Evolutionary conservation across 169 alveolate species (phyloP).

Genomic region (Fabrea salina): DNA sequence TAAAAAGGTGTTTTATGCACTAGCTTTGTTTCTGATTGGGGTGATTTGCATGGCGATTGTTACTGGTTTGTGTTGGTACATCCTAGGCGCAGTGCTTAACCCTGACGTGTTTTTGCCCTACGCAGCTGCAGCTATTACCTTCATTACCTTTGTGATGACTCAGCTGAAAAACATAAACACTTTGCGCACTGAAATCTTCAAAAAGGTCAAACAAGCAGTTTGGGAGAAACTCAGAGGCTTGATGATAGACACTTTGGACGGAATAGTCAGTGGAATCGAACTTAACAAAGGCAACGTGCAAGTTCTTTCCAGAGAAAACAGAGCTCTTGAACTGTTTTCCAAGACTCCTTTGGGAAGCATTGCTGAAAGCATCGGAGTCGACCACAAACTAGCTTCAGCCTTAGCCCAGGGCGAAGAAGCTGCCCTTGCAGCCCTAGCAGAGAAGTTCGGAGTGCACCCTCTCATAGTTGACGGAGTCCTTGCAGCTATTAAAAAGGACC

Average conservation of each 20-base stretch:
- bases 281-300: not conserved
- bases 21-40: not conserved
- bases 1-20: not conserved
- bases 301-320: not conserved
- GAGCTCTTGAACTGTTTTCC: not conserved
- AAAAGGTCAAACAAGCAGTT: not conserved
- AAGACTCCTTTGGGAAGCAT: not conserved
- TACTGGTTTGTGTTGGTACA: constrained; percentile 39
- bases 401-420: not conserved
- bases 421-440: not conserved
- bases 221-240: not conserved
- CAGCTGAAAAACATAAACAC: not conserved
- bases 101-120: constrained; percentile 56
- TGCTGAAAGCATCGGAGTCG: not conserved
- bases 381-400: not conserved
- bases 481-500: not conserved
- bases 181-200: not conserved
- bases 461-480: not conserved
- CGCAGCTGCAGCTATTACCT: constrained; percentile 53
- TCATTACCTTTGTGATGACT: constrained; percentile 32
- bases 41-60: not conserved
- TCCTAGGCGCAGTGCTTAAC: constrained; percentile 64
- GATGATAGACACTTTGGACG: not conserved
- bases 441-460: constrained; percentile 1
- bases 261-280: not conserved